A percentile compares a stretch with the other conserved stretches of the same genome.
phyloP scores from a whole-genome alignment of 129 eudicot species.

The Chrysanthemum lavandulifolium region DNA sequence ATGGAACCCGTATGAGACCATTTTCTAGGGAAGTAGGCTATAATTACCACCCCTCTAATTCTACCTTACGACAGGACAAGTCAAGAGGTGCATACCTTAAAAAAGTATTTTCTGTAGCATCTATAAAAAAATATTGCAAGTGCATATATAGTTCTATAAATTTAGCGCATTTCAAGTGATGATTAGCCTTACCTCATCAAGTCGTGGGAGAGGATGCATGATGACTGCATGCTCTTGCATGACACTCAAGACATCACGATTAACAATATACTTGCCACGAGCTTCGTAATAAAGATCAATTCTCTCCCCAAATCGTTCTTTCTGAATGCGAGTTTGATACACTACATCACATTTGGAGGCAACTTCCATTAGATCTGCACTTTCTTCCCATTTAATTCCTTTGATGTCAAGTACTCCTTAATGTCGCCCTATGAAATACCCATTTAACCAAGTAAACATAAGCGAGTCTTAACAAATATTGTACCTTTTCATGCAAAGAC shows the following conservation, averaged over 20 bases:
- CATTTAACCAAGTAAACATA: slow-evolving; percentile 16
- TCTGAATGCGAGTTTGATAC: slow-evolving; percentile 94
- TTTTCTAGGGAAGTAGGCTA: no score
- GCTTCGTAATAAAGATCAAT: slow-evolving; percentile 79
- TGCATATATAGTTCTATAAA: no score
- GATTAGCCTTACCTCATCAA: slow-evolving; percentile 70
- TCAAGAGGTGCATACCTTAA: no score
- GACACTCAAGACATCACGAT: slow-evolving; percentile 53
- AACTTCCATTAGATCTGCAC: slow-evolving; percentile 80
- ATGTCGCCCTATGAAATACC: slow-evolving; percentile 69
- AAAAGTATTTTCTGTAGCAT: no score
- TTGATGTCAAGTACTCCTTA: slow-evolving; percentile 74
- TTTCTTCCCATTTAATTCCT: slow-evolving; percentile 93
- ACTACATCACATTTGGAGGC: slow-evolving; percentile 95
- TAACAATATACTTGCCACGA: slow-evolving; percentile 89
- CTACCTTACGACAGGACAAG: no score
- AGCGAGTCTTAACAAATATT: background rate
- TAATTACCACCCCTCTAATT: no score
- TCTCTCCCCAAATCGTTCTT: slow-evolving; percentile 92
- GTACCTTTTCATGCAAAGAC: no score
- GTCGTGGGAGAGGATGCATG: slow-evolving; percentile 99
- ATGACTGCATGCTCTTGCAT: slow-evolving; percentile 96
- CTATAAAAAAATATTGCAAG: background rate
- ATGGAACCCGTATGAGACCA: no score
- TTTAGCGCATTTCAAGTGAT: background rate